Evolutionary conservation across 176 grass and related monocot genomes (phyloP).

Genomic region (Elymus sibiricus): DNA sequence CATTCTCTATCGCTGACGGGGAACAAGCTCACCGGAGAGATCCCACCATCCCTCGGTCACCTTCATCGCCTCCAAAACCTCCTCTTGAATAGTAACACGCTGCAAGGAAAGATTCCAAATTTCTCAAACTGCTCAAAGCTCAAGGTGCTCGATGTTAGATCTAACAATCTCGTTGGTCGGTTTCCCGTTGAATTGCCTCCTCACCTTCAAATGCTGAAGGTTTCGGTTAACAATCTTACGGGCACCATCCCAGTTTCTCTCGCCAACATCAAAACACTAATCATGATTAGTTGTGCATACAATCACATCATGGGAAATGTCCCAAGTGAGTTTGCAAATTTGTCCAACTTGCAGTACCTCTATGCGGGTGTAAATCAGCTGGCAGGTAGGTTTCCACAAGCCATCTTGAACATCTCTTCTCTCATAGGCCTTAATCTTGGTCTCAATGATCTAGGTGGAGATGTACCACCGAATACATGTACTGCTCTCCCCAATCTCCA

Average conservation of each 20-base stretch:
- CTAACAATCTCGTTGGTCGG: background rate
- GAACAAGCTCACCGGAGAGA: background rate
- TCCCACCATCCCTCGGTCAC: background rate
- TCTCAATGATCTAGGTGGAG: background rate
- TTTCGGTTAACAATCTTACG: background rate
- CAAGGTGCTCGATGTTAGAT: background rate
- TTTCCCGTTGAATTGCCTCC: background rate
- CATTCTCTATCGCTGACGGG: background rate
- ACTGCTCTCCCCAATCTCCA: background rate
- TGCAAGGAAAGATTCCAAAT: background rate
- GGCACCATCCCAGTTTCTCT: background rate
- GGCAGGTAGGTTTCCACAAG: background rate
- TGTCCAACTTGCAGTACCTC: background rate
- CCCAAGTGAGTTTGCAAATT: background rate
- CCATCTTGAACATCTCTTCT: background rate
- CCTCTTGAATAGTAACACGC: background rate
- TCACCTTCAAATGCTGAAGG: background rate
- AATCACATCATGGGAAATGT: background rate
- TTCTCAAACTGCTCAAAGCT: background rate
- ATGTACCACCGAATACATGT: background rate
- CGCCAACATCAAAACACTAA: background rate
- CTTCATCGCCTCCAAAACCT: background rate
- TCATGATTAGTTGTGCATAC: rapidly evolving
- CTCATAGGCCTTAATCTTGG: background rate
- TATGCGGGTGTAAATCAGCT: background rate